A percentile compares a stretch with the other conserved stretches of the same genome.
phyloP scores from a whole-genome alignment of 345 rosid species.

The Leavenworthia alabamica region DNA sequence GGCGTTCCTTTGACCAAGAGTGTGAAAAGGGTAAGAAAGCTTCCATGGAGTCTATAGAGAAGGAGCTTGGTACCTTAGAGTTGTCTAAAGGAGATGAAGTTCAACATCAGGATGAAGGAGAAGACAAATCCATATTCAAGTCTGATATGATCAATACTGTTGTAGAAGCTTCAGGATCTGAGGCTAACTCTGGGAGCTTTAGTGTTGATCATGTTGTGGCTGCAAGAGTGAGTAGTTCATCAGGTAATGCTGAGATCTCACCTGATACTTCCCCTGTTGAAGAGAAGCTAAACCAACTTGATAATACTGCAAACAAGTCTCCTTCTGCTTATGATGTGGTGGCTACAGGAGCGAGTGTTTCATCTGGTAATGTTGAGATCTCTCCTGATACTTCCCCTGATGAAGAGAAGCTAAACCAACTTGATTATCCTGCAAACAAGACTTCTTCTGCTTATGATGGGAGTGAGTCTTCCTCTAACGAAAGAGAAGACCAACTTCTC shows the following conservation, averaged over 20 bases:
- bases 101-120: slow-evolving; percentile 23
- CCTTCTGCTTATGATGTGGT: neutral
- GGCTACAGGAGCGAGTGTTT: slow-evolving; percentile 10
- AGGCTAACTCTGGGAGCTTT: slow-evolving; percentile 9
- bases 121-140: slow-evolving; percentile 14
- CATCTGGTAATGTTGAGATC: slow-evolving; percentile 17
- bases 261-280: slow-evolving; percentile 19
- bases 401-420: slow-evolving; percentile 11
- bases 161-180: neutral
- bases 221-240: slow-evolving; percentile 12
- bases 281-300: neutral
- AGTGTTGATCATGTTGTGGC: slow-evolving; percentile 11
- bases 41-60: slow-evolving; percentile 18
- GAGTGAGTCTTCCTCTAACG: slow-evolving; percentile 65
- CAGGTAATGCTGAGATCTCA: slow-evolving; percentile 14
- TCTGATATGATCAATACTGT: neutral
- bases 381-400: slow-evolving; percentile 26
- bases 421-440: slow-evolving; percentile 27
- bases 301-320: neutral
- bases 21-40: slow-evolving; percentile 6
- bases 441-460: slow-evolving; percentile 60
- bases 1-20: slow-evolving; percentile 21
- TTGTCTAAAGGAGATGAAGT: slow-evolving; percentile 23
- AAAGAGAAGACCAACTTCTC: slow-evolving; percentile 45
- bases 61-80: slow-evolving; percentile 18